These are phyloP conservation scores for Salix exigua DNA, from an alignment of 345 rosid genomes.

Conservation along the genomic window DNA sequence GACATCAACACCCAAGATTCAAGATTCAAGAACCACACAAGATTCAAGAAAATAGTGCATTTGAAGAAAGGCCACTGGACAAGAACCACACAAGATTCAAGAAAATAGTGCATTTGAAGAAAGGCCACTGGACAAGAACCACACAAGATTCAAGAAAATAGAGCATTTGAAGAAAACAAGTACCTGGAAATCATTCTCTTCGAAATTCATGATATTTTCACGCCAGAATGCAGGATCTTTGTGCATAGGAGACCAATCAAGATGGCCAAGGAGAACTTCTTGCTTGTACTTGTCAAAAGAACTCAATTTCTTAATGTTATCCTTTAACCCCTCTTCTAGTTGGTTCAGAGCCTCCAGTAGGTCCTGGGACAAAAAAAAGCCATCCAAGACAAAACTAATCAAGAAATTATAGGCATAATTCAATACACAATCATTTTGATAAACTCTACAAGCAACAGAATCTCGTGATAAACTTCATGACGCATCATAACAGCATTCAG, in stretches of 20 bases:
- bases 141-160: background rate
- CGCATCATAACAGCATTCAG: background rate
- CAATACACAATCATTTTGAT: background rate
- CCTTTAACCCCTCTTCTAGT: conserved; percentile 78
- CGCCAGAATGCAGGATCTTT: conserved; percentile 93
- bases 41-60: background rate
- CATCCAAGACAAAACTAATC: background rate
- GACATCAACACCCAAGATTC: background rate
- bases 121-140: background rate
- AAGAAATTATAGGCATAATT: background rate
- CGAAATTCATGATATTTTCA: conserved; percentile 74
- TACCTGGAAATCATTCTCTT: conserved; percentile 97
- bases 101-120: background rate
- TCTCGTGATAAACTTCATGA: background rate
- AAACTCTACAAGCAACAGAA: background rate
- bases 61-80: background rate
- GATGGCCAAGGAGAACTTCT: conserved; percentile 92
- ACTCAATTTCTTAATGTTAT: conserved; percentile 78
- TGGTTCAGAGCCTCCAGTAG: conserved; percentile 77
- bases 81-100: background rate
- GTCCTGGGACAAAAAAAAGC: conserved; percentile 47
- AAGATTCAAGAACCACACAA: background rate
- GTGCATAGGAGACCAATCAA: conserved; percentile 99
- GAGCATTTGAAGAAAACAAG: background rate
- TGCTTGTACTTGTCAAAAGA: conserved; percentile 94